A percentile compares a stretch with the other conserved stretches of the same genome.
These are phyloP conservation scores for Trametes meyenii DNA, from an alignment of 768 basidiomycete species.

Conservation along the genomic window DNA sequence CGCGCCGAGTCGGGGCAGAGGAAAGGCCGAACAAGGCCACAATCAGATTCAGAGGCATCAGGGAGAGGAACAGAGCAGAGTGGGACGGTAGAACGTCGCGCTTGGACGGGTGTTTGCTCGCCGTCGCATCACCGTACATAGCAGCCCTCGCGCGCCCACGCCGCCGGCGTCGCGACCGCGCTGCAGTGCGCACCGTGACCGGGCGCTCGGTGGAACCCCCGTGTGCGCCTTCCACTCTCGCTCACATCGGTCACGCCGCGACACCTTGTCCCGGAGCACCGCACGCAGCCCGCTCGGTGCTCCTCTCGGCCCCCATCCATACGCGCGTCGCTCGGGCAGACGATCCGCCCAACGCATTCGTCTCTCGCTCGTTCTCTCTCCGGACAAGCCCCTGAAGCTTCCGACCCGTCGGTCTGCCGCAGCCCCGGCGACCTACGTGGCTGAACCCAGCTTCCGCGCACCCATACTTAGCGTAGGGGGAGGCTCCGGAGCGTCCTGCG, in stretches of 20 bases:
- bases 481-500: neutral
- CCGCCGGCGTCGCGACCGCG: neutral
- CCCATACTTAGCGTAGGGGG: too few species aligned
- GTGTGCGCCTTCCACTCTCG: too few species aligned
- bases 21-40: slow-evolving; percentile 11
- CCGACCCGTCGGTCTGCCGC: too few species aligned
- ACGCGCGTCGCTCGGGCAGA: neutral
- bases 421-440: too few species aligned
- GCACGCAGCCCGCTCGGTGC: slow-evolving; percentile 6
- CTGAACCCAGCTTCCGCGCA: too few species aligned
- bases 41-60: slow-evolving; percentile 9
- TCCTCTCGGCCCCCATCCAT: neutral
- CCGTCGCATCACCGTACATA: neutral
- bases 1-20: slow-evolving; percentile 5
- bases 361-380: neutral
- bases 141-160: neutral
- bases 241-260: neutral
- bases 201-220: neutral
- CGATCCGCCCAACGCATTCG: neutral
- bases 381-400: neutral
- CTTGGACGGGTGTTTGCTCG: neutral
- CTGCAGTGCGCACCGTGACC: too few species aligned
- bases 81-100: neutral
- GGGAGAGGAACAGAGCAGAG: neutral
- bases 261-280: slow-evolving; percentile 1